Evolutionary conservation across 1,139 yeast genomes (phyloP), one percentile per base, ranked within the genome.

Genomic region (Saccharomyces pastorianus): DNA sequence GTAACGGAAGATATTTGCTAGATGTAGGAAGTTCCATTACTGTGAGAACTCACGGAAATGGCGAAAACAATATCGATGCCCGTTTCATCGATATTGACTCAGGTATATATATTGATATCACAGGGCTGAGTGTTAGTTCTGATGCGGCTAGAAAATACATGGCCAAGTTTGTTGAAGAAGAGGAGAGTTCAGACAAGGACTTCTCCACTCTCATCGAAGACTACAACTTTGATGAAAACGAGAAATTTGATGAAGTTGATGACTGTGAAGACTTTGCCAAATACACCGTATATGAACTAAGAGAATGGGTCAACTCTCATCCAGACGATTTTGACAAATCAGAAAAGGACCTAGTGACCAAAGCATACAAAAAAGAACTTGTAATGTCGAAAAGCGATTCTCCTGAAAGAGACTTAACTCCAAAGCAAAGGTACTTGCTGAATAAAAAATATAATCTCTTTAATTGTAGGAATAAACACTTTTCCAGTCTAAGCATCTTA

Each of bases 21-120:
- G 85, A 81, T 61, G 75, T 82, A 14, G 82, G 83, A 0, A 65
- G 74, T 52, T 79, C 82, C 55, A 62, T 71, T 4, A 68, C 73
- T 2, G 65, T 63, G 4, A 64, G 76, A 58, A 58, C 58, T 2
- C 60, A 68, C 29, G 80, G 79, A 8, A 80, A 79, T 60, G 81
- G 81, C 20, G 59, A 63, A 25, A 88, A 88, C 67, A 82, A 85
- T 57, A 88, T 88, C 57, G 96, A 88, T 72, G 96, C 93, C 0
- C 76, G 96, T 55, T 85, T 87, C 63, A 80, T 88, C 55, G 95
- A 88, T 67, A 74, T 83, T 6, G 86, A 84, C 58, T 79, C 87
- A 11, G 96, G 96, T 0, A 68, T 84, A 53, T 88, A 84, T 65
- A 79, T 88, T 54, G 96, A 88, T 69, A 78, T 82, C 31, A 82